These are phyloP conservation scores for Candida gorgasii DNA, from an alignment of 805 yeast genomes.

Conservation along the genomic window DNA sequence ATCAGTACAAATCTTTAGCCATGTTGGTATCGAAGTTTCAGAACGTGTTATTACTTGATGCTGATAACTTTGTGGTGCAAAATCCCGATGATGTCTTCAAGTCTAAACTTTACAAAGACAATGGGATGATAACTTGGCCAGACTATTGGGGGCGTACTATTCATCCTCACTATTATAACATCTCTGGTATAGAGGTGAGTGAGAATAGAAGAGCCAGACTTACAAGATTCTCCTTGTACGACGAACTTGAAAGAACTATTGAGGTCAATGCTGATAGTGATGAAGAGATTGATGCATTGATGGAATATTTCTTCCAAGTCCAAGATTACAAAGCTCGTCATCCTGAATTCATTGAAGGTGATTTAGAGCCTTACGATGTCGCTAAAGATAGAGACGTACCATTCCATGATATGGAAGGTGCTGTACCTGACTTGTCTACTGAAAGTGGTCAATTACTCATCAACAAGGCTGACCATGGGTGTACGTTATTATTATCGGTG, in stretches of 20 bases:
- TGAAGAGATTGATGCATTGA: slow-evolving; percentile 27
- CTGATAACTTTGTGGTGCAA: slow-evolving; percentile 48
- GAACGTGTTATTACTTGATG: slow-evolving; percentile 48
- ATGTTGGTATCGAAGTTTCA: slow-evolving; percentile 60
- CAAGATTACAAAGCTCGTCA: background rate
- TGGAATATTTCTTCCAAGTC: slow-evolving; percentile 11
- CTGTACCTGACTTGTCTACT: slow-evolving; percentile 65
- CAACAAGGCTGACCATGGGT: slow-evolving; percentile 57
- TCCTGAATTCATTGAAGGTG: background rate
- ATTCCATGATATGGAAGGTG: slow-evolving; percentile 61
- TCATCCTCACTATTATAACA: slow-evolving; percentile 56
- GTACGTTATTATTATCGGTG: slow-evolving; percentile 56
- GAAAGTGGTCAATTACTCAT: slow-evolving; percentile 72
- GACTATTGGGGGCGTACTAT: slow-evolving; percentile 72
- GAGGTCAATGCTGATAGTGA: slow-evolving; percentile 21
- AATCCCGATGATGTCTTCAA: slow-evolving; percentile 48
- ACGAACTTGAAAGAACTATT: slow-evolving; percentile 26
- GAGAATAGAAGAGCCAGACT: slow-evolving; percentile 24
- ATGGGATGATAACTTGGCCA: slow-evolving; percentile 61
- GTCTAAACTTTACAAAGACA: slow-evolving; percentile 45
- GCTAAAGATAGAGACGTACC: slow-evolving; percentile 6
- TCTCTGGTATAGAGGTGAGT: slow-evolving; percentile 41
- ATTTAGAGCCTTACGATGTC: background rate
- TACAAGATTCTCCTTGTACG: slow-evolving; percentile 29
- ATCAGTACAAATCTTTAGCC: slow-evolving; percentile 55